Evolutionary conservation across 768 basidiomycete genomes (phyloP).

Genomic region (Pleurotus eryngii): DNA sequence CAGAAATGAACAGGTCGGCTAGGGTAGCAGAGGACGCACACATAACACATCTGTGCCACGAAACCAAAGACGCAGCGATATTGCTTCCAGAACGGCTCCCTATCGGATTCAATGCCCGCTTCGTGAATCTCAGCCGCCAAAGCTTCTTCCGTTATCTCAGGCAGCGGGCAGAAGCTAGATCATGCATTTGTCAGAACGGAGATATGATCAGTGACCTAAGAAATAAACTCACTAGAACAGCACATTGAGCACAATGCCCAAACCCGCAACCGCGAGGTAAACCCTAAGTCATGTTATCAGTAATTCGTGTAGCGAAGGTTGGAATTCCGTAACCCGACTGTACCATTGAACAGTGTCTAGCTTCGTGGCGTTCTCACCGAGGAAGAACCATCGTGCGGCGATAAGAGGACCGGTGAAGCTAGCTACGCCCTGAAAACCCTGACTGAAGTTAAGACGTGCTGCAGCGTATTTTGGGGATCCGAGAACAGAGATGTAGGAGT

Average conservation of each 20-base stretch:
- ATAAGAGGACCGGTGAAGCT: conserved; percentile 74
- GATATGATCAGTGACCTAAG: neutral
- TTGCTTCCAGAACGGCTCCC: conserved; percentile 65
- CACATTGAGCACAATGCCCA: conserved; percentile 59
- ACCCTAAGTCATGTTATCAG: conserved; percentile 37
- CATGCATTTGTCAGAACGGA: neutral
- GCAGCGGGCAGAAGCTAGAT: conserved; percentile 57
- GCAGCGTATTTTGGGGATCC: conserved; percentile 69
- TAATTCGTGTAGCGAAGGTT: neutral
- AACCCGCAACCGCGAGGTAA: conserved; percentile 60
- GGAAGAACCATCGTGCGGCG: conserved; percentile 73
- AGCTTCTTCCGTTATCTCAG: conserved; percentile 71
- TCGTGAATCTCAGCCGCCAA: conserved; percentile 45
- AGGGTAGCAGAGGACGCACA: conserved; percentile 33
- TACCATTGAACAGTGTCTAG: conserved; percentile 71
- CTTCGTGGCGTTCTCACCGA: conserved; percentile 53
- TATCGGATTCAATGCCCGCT: conserved; percentile 35
- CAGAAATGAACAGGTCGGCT: neutral
- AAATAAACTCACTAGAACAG: conserved; percentile 52
- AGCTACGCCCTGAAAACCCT: conserved; percentile 76
- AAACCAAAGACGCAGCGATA: conserved; percentile 70
- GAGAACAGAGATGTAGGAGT: conserved; percentile 75
- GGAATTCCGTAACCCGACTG: neutral
- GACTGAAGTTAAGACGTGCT: conserved; percentile 74
- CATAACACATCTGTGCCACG: conserved; percentile 67